Conservation (phyloP, 2,329 filamentous ascomycete species). For the Stachybotrys echinatus region DNA sequence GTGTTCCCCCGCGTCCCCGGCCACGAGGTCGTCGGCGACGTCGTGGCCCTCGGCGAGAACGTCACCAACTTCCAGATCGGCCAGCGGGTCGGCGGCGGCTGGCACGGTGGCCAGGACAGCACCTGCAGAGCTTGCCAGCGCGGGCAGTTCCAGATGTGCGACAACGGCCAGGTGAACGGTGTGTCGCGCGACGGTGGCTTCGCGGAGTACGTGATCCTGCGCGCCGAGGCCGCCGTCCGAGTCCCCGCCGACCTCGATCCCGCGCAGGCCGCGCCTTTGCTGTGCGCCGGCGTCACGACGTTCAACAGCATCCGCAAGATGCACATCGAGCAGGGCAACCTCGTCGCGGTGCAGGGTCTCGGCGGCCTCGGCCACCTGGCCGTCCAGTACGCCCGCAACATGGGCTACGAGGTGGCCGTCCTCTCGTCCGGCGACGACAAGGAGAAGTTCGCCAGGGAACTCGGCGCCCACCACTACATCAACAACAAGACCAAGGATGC, state of each 20-base stretch:
- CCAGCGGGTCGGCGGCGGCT: slow-evolving; percentile 55
- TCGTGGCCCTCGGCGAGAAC: slow-evolving; percentile 53
- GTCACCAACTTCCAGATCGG: slow-evolving; percentile 57
- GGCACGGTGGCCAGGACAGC: slow-evolving; percentile 49
- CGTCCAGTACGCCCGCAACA: slow-evolving; percentile 68
- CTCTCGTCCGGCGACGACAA: slow-evolving; percentile 63
- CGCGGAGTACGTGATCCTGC: slow-evolving; percentile 57
- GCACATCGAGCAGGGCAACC: slow-evolving; percentile 43
- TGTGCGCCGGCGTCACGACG: slow-evolving; percentile 62
- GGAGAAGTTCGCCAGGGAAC: slow-evolving; percentile 54
- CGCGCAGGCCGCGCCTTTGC: slow-evolving; percentile 50
- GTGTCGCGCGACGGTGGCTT: slow-evolving; percentile 62
- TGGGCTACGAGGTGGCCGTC: slow-evolving; percentile 70
- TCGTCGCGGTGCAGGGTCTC: slow-evolving; percentile 60
- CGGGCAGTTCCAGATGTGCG: slow-evolving; percentile 64
- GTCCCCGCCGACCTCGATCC: slow-evolving; percentile 49
- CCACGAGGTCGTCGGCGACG: slow-evolving; percentile 66
- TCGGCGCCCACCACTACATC: slow-evolving; percentile 40
- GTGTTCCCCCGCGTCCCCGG: slow-evolving; percentile 59
- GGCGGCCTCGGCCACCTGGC: slow-evolving; percentile 74
- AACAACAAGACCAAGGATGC: slow-evolving; percentile 48
- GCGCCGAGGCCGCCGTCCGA: slow-evolving; percentile 53
- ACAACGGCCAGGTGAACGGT: slow-evolving; percentile 58
- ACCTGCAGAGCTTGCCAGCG: slow-evolving; percentile 59
- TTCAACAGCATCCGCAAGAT: slow-evolving; percentile 55